phyloP scores from a whole-genome alignment of 768 basidiomycete genomes.

The Arthromyces matolae region DNA sequence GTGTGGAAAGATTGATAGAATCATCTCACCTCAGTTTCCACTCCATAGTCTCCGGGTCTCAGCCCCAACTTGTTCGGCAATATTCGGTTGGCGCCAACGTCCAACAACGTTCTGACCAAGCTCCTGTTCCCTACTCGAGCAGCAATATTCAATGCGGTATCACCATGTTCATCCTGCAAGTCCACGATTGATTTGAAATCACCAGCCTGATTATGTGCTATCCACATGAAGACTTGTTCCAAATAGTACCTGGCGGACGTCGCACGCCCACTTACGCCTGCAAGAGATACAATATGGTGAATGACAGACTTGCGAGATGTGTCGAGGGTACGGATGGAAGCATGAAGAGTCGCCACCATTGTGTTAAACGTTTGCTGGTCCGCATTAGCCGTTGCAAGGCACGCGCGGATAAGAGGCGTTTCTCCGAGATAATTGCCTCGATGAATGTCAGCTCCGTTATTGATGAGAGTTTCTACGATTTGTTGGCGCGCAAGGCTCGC shows the following conservation, averaged over 20 bases:
- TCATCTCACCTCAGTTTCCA: constrained; percentile 77
- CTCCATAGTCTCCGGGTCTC: constrained; percentile 91
- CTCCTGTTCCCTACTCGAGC: constrained; percentile 89
- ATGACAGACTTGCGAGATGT: constrained; percentile 80
- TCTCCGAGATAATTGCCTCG: constrained; percentile 93
- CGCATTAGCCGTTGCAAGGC: constrained; percentile 82
- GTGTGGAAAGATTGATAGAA: neutral
- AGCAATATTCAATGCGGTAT: constrained; percentile 93
- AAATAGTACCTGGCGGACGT: constrained; percentile 86
- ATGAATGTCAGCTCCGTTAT: constrained; percentile 79
- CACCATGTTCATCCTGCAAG: constrained; percentile 91
- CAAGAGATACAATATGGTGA: constrained; percentile 88
- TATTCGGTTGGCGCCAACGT: constrained; percentile 88
- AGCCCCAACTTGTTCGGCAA: constrained; percentile 91
- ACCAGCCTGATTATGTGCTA: constrained; percentile 72
- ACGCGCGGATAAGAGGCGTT: constrained; percentile 89
- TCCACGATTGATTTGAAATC: constrained; percentile 82
- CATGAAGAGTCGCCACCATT: constrained; percentile 60
- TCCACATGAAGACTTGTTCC: constrained; percentile 82
- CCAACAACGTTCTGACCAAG: constrained; percentile 80
- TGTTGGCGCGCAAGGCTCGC: constrained; percentile 75
- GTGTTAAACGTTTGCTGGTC: constrained; percentile 72
- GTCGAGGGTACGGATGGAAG: constrained; percentile 86
- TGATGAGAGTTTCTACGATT: constrained; percentile 67
- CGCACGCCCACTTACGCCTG: constrained; percentile 87